Base-by-base conservation (phyloP, 257 asterid species). In the Solanum rostratum region DNA sequence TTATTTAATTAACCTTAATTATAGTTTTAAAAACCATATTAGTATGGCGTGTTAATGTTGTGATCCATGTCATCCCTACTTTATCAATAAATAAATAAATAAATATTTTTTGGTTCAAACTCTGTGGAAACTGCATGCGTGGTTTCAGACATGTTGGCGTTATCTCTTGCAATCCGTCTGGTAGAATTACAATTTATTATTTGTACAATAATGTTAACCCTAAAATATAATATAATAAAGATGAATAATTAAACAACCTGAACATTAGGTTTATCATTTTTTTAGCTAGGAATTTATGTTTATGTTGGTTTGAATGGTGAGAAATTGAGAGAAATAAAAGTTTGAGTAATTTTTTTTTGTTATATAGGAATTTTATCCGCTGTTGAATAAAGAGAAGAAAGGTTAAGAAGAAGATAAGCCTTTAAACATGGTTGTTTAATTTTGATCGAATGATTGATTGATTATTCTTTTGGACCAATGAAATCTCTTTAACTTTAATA, bases 71-170 rank as follows among this genome's bases (percentile, higher is more conserved):
- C 78, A 19, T 69, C 52, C 10, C 52, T 37, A 37, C 78, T 69
- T 69, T 69, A 12, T 69, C n/a, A n/a, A n/a, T n/a, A n/a, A n/a
- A n/a, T 6, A 29, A 33, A 33, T n/a, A n/a, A 30, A 1, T 2
- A 33, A 33, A 16, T 3, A 33, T 33, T 33, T 68, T 19, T 68
- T 68, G 76, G 76, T 33, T 9, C 49, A 68, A 33, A 68, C 80
- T 73, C 45, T 43, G 80, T 45, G 4, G 37, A 22, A 74, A 18
- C 14, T 46, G 81, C 81, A 74, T 74, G 81, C 81, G 24, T 46
- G 33, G 59, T 74, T 74, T 74, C 41, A 74, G 81, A 74, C 81
- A 74, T 74, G 81, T 74, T 70, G 79, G 54, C 79, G 79, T 54
- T 41, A 20, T 41, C 30, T 70, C 79, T 41, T 70, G 54, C 79